Conservation (phyloP, 2,329 filamentous ascomycete genomes). For the Decorospora gaudefroyi region DNA sequence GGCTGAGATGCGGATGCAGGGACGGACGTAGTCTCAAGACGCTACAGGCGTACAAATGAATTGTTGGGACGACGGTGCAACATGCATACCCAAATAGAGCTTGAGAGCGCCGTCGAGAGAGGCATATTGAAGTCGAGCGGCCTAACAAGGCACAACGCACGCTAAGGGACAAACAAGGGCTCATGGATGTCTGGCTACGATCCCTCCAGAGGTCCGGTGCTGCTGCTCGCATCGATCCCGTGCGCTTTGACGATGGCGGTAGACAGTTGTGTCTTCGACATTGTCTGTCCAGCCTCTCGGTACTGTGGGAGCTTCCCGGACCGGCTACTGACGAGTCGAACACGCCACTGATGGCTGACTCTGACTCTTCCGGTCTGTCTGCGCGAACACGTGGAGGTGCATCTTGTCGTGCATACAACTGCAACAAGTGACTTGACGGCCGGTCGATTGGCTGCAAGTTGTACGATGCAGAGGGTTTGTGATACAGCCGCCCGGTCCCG, state of each 20-base stretch:
- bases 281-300: constrained; percentile 5
- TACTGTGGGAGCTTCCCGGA: constrained; percentile 3
- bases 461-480: constrained; percentile 21
- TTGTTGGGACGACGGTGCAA: constrained; percentile 16
- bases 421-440: neutral
- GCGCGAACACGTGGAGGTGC: constrained; percentile 19
- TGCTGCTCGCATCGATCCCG: constrained; percentile 2
- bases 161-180: constrained; percentile 1
- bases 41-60: constrained; percentile 2
- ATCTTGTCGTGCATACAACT: constrained; percentile 4
- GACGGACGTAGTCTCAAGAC: constrained; percentile 3
- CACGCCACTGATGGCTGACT: constrained; percentile 3
- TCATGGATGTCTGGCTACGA: neutral
- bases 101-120: constrained; percentile 1
- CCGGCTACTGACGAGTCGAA: constrained; percentile 19
- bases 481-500: constrained; percentile 24
- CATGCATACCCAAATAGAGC: constrained; percentile 1
- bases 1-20: constrained; percentile 5
- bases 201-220: neutral
- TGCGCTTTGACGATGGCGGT: constrained; percentile 1
- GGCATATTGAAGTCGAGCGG: constrained; percentile 3
- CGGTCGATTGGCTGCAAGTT: constrained; percentile 19
- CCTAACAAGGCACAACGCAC: neutral
- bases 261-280: constrained; percentile 6
- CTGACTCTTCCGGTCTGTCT: constrained; percentile 8